Conservation (phyloP, 75 land plant species). For the Picea glauca region DNA sequence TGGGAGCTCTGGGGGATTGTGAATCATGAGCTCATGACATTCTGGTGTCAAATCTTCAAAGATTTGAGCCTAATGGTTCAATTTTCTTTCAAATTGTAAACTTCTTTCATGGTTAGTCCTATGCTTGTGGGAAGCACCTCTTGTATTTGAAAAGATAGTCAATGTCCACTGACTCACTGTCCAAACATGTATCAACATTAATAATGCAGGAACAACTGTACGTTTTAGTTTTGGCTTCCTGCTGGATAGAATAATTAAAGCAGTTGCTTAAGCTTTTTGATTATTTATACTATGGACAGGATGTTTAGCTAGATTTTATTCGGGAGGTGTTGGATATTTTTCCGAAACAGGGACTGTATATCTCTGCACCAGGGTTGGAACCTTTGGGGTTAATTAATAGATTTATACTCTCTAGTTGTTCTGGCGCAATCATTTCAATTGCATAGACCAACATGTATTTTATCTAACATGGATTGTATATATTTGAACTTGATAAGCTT, state of each 20-base stretch:
- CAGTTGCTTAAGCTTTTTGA: neutral
- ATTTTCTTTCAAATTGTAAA: neutral
- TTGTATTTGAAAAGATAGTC: neutral
- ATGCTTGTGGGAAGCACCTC: neutral
- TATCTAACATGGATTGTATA: no score
- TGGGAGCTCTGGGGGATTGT: slow-evolving; percentile 3
- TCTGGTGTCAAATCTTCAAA: neutral
- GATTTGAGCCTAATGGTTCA: slow-evolving; percentile 4
- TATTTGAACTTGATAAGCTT: no score
- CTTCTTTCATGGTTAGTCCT: neutral
- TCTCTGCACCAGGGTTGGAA: neutral
- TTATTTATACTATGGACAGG: neutral
- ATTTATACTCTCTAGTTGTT: no score
- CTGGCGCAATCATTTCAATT: no score
- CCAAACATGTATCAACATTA: neutral
- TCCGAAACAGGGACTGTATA: neutral
- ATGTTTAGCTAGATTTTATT: neutral
- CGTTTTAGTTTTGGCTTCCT: neutral
- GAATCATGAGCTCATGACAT: neutral
- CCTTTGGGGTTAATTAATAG: neutral
- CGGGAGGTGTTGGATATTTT: neutral
- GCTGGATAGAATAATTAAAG: neutral
- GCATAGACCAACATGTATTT: no score
- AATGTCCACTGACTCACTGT: neutral
- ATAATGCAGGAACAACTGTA: neutral